phyloP scores from a whole-genome alignment of 176 grass and related monocot species.

The Themeda triandra region DNA sequence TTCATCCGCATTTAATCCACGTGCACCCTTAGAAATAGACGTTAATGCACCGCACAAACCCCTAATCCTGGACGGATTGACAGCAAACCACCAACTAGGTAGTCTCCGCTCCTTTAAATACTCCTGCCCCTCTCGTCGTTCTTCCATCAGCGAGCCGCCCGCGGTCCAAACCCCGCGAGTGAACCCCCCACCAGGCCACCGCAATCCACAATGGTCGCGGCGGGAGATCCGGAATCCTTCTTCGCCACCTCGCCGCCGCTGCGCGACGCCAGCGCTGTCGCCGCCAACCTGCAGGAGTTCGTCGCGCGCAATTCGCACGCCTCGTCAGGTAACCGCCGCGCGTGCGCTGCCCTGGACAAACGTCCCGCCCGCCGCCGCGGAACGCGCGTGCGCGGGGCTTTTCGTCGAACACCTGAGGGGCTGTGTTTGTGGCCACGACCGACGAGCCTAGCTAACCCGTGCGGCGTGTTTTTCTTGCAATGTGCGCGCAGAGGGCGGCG shows the following conservation, averaged over 20 bases:
- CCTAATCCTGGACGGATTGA: too few relatives aligned
- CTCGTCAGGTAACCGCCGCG: not conserved
- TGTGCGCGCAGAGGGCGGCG: slow-evolving; percentile 18
- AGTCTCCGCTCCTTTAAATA: slow-evolving; percentile 26
- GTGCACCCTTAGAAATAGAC: too few relatives aligned
- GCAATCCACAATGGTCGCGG: slow-evolving; percentile 16
- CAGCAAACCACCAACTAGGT: not conserved
- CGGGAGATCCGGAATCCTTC: slow-evolving; percentile 45
- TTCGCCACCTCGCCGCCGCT: slow-evolving; percentile 57
- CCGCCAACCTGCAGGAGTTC: slow-evolving; percentile 44
- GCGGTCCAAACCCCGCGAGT: not conserved
- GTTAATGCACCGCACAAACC: too few relatives aligned
- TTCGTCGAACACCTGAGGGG: slow-evolving; percentile 6
- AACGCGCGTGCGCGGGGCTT: not conserved
- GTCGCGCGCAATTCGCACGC: slow-evolving; percentile 29
- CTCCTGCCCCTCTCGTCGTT: not conserved
- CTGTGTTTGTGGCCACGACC: not conserved
- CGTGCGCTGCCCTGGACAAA: not conserved
- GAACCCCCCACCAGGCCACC: not conserved
- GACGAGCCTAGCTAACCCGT: not conserved
- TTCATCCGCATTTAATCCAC: too few relatives aligned
- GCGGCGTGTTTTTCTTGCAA: not conserved
- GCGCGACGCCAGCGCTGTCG: slow-evolving; percentile 33
- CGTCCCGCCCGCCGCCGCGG: not conserved
- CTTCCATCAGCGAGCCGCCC: not conserved